A percentile compares a stretch with the other conserved stretches of the same genome.
Evolutionary conservation across 2,329 filamentous ascomycete genomes (phyloP).

Genomic region (Colletotrichum sp.): DNA sequence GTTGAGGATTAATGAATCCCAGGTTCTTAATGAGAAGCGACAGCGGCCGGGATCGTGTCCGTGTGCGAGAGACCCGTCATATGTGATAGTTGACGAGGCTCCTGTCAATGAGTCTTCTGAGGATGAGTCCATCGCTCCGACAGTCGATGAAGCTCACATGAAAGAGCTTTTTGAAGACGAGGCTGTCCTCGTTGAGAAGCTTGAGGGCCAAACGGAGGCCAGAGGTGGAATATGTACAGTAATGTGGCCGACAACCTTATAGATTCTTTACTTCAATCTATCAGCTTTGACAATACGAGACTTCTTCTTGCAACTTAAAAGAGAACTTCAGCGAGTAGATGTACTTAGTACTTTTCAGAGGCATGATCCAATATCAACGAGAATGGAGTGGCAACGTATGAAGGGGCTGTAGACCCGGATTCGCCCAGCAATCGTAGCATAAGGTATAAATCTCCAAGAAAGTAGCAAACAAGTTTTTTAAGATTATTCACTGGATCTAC

Average conservation of each 20-base stretch:
- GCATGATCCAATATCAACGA: too few species aligned
- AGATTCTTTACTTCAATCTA: neutral
- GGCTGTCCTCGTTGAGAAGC: neutral
- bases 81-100: neutral
- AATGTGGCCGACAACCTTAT: neutral
- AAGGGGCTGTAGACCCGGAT: too few species aligned
- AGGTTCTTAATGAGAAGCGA: neutral
- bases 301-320: neutral
- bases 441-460: too few species aligned
- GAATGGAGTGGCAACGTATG: too few species aligned
- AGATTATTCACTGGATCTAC: too few species aligned
- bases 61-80: neutral
- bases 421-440: too few species aligned
- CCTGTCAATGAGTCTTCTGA: neutral
- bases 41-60: neutral
- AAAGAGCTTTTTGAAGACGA: neutral
- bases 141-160: neutral
- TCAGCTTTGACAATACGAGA: neutral
- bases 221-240: neutral
- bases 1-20: neutral
- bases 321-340: too few species aligned
- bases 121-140: neutral
- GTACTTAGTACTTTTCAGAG: too few species aligned
- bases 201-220: fast-evolving
- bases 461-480: too few species aligned